phyloP scores from a whole-genome alignment of 257 asterid genomes.

The Voacanga thouarsii region DNA sequence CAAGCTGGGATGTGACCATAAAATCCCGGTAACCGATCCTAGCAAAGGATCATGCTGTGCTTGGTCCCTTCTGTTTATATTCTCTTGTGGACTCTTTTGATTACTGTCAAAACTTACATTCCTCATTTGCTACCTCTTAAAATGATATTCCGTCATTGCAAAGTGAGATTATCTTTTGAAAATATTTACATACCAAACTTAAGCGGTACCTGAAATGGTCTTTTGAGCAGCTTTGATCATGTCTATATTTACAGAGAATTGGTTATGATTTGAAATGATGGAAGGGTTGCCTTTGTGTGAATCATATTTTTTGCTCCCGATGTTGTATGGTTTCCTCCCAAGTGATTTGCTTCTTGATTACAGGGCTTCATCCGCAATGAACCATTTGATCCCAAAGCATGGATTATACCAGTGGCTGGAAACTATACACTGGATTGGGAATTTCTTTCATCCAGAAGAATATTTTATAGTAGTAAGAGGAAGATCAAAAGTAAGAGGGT shows the following conservation, averaged over 20 bases:
- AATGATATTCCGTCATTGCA: too few relatives aligned
- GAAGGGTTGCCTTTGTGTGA: too few relatives aligned
- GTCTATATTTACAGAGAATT: too few relatives aligned
- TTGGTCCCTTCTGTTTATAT: too few relatives aligned
- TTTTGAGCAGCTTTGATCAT: neutral
- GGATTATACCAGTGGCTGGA: slow-evolving; percentile 64
- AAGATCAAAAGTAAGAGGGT: slow-evolving; percentile 48
- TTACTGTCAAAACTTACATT: neutral
- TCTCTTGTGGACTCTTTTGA: neutral
- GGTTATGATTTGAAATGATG: too few relatives aligned
- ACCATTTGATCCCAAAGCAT: slow-evolving; percentile 61
- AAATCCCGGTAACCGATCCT: slow-evolving; percentile 53
- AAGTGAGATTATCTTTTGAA: too few relatives aligned
- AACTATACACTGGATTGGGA: slow-evolving; percentile 31
- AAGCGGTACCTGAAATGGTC: neutral
- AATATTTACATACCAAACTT: neutral
- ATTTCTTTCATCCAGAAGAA: slow-evolving; percentile 25
- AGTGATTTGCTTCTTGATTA: neutral
- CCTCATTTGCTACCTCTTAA: too few relatives aligned
- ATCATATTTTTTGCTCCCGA: too few relatives aligned
- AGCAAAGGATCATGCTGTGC: neutral
- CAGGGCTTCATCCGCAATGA: slow-evolving; percentile 80
- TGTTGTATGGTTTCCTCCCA: neutral
- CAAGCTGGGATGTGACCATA: slow-evolving; percentile 66
- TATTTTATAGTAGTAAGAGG: slow-evolving; percentile 31